These are phyloP conservation scores for Micractinium sp. DNA, from an alignment of 139 green algal species.

Conservation along the genomic window DNA sequence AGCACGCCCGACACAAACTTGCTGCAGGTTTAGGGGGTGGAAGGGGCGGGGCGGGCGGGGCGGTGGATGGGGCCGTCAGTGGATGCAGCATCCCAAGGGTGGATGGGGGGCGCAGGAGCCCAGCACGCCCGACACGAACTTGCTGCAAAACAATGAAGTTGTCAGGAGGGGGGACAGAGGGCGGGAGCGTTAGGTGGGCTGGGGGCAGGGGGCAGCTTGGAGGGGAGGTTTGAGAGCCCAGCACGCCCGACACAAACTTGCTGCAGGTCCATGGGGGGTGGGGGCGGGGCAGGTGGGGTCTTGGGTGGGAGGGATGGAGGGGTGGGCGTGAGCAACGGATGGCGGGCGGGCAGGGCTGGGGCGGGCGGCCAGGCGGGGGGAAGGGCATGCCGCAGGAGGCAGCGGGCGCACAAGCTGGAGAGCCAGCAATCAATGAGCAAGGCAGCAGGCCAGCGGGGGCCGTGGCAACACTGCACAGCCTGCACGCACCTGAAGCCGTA, in stretches of 20 bases:
- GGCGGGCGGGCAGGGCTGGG: too few species aligned
- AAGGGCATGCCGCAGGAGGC: too few species aligned
- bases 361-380: too few species aligned
- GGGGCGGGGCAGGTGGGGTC: not conserved
- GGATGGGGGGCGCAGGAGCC: slow-evolving; percentile 79
- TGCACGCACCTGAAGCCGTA: slow-evolving; percentile 27
- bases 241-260: slow-evolving; percentile 93
- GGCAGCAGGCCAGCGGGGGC: not conserved
- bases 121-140: slow-evolving; percentile 92
- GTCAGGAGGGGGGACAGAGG: not conserved
- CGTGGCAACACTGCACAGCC: not conserved
- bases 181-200: not conserved
- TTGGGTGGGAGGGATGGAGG: not conserved
- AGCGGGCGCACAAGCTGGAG: too few species aligned
- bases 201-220: not conserved
- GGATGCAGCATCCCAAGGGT: too few species aligned
- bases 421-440: not conserved
- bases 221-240: slow-evolving; percentile 84
- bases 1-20: slow-evolving; percentile 95
- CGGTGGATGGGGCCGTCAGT: not conserved
- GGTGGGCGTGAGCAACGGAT: not conserved
- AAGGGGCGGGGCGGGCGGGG: not conserved
- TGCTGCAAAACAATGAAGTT: slow-evolving; percentile 43
- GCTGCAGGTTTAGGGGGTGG: slow-evolving; percentile 28
- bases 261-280: slow-evolving; percentile 11